Evolutionary conservation across 495 filamentous ascomycete species (phyloP).

Genomic region (Daldinia grandis): DNA sequence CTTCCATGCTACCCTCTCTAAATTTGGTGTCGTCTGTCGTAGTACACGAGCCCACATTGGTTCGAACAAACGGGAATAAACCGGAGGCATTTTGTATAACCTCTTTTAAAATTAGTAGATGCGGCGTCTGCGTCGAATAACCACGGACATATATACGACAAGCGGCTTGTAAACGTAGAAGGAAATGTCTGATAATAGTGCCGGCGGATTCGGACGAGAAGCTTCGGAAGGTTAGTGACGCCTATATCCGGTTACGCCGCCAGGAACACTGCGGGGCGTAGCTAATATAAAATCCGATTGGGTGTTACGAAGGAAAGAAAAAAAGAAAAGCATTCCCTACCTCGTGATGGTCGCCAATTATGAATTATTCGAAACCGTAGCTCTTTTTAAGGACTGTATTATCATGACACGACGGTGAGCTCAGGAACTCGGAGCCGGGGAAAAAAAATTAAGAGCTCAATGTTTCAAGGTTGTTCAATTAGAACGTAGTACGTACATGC

Average conservation of each 20-base stretch:
- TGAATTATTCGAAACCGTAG: slow-evolving; percentile 2
- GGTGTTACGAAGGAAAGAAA: not conserved
- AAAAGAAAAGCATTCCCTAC: not conserved
- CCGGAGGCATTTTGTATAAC: slow-evolving; percentile 31
- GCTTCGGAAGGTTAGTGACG: slow-evolving; percentile 30
- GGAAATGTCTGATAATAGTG: slow-evolving; percentile 13
- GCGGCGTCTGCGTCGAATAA: not conserved
- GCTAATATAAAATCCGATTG: slow-evolving; percentile 5
- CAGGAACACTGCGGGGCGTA: not conserved
- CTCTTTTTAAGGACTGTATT: not conserved
- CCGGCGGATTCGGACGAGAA: slow-evolving; percentile 30
- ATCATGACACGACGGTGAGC: slow-evolving; percentile 33
- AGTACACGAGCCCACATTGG: slow-evolving; percentile 25
- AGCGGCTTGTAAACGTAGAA: not conserved
- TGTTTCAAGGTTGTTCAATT: slow-evolving; percentile 9
- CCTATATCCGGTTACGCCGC: slow-evolving; percentile 29
- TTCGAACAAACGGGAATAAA: slow-evolving; percentile 33
- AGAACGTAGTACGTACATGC: slow-evolving; percentile 20
- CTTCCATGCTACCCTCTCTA: slow-evolving; percentile 28
- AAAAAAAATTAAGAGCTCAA: slow-evolving; percentile 35
- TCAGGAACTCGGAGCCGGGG: slow-evolving; percentile 4
- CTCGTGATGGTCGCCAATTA: not conserved
- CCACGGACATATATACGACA: not conserved
- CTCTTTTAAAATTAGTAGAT: not conserved
- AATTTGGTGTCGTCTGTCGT: slow-evolving; percentile 31